Percentiles rank a stretch among this genome's conserved stretches.
phyloP scores from a whole-genome alignment of 768 basidiomycete genomes.

The Amanita polypyramis region DNA sequence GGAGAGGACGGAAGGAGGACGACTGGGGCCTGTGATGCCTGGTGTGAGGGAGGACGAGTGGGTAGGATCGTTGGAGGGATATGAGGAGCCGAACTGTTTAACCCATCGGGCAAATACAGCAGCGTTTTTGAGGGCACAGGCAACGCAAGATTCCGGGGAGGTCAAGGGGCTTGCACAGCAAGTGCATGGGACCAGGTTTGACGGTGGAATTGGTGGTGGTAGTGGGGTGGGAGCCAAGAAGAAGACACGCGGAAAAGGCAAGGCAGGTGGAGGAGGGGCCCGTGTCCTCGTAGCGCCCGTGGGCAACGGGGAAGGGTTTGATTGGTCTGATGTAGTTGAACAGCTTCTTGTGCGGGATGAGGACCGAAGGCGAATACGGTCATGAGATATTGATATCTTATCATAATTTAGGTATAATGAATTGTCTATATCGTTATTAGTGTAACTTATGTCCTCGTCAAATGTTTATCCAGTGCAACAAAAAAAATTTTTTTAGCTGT shows the following conservation, averaged over 20 bases:
- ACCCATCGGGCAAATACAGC: conserved; percentile 44
- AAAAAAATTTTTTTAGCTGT: background rate
- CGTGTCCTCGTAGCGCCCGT: conserved; percentile 16
- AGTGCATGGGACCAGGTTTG: conserved; percentile 14
- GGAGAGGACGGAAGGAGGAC: conserved; percentile 54
- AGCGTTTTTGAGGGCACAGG: conserved; percentile 69
- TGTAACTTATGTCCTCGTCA: background rate
- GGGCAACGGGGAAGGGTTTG: conserved; percentile 31
- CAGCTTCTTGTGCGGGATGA: conserved; percentile 18
- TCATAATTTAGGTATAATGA: background rate
- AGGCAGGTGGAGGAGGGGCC: conserved; percentile 10
- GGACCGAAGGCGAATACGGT: too few species aligned
- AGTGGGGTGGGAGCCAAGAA: conserved; percentile 14
- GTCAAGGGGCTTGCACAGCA: conserved; percentile 58
- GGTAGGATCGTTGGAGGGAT: conserved; percentile 36
- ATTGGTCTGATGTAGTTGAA: conserved; percentile 31
- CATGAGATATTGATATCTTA: background rate
- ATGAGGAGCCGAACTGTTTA: conserved; percentile 48
- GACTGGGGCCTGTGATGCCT: conserved; percentile 4
- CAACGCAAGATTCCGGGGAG: conserved; percentile 59
- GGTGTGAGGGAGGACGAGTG: conserved; percentile 11
- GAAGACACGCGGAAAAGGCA: background rate
- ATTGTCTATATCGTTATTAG: background rate
- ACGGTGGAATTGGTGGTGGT: conserved; percentile 13
- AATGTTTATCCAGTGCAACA: background rate